phyloP scores from a whole-genome alignment of 164 flowering plant genomes.

The Amborella trichopoda region DNA sequence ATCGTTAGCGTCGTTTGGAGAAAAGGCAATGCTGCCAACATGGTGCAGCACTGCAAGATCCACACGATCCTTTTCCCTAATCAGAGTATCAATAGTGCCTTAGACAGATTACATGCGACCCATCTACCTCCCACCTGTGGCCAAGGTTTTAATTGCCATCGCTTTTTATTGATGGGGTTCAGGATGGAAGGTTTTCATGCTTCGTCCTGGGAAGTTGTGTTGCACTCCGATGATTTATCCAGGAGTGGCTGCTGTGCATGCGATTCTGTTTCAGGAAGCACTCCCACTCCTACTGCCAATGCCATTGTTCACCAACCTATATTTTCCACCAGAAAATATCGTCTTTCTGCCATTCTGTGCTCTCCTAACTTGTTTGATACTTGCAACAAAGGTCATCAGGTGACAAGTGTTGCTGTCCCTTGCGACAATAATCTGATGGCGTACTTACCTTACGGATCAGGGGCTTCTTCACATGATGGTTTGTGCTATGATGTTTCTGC shows the following conservation, averaged over 20 bases:
- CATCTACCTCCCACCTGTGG: conserved; percentile 35
- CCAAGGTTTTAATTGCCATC: conserved; percentile 20
- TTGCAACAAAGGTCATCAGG: conserved; percentile 24
- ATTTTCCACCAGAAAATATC: conserved; percentile 34
- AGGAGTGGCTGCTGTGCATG: conserved; percentile 26
- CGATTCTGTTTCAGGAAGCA: conserved; percentile 14
- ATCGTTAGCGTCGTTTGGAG: conserved; percentile 25
- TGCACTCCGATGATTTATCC: conserved; percentile 36
- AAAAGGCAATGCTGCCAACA: conserved; percentile 23
- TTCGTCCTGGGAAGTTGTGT: conserved; percentile 61
- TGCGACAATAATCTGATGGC: conserved; percentile 22
- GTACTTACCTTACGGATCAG: conserved; percentile 16
- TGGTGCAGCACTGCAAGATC: conserved; percentile 32
- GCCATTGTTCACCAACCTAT: no score
- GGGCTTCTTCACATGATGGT: conserved; percentile 17
- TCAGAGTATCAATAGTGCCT: conserved; percentile 26
- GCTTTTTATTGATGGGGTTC: conserved; percentile 53
- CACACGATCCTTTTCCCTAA: conserved; percentile 55
- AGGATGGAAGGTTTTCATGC: conserved; percentile 66
- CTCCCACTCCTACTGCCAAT: conserved; percentile 9
- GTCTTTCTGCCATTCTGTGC: conserved; percentile 30
- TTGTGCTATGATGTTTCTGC: conserved; percentile 16
- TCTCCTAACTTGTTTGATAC: conserved; percentile 55
- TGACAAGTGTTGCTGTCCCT: conserved; percentile 54
- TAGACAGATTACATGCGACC: conserved; percentile 35